Base-by-base conservation (phyloP, 768 basidiomycete genomes). In the Leccinum imitatum region DNA sequence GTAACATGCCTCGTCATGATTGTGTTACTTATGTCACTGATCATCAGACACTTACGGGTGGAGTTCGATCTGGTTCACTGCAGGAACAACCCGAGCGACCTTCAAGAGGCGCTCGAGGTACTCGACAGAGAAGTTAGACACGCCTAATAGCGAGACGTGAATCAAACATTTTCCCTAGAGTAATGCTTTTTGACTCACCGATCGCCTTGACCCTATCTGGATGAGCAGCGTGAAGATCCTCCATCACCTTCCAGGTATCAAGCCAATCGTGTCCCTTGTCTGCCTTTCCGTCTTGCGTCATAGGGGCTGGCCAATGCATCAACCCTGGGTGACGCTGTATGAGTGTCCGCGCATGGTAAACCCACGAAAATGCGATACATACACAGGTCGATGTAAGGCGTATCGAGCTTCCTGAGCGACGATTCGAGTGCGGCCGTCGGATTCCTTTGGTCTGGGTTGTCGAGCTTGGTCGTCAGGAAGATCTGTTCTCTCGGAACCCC, bases 301-400 rank as follows among this genome's bases (percentile, higher is more conserved):
- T 84, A 35, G 90, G 87, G 19, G 87, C 84, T 14, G 91, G 92
- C 91, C 90, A 91, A 74, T 91, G 90, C 82, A 91, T 85, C 59
- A 91, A 77, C 83, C 85, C 86, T 87, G 59, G 48, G 39, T n/a
- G 9, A 9, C 4, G 23, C 7, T 19, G n/a, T 11, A 39, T 57
- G 10, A 65, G 27, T 21, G 1, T 23, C 50, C 17, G 17, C 39
- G 17, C 39, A 41, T 17, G 39, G 39, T 41, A 41, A 6, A n/a
- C 7, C 5, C 31, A 14, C 9, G 31, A 50, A 6, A 25, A 56
- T 10, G 8, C 21, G 14, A 44, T 63, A 73, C 78, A 67, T 69
- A 85, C 88, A 93, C 25, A 93, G 83, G 68, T 95, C 91, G 51
- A 95, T 78, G 71, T 95, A 95, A 53, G 84, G 78, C 1, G 86